These are phyloP conservation scores for Metschnikowia anglica DNA, from an alignment of 805 yeast genomes.

Conservation along the genomic window DNA sequence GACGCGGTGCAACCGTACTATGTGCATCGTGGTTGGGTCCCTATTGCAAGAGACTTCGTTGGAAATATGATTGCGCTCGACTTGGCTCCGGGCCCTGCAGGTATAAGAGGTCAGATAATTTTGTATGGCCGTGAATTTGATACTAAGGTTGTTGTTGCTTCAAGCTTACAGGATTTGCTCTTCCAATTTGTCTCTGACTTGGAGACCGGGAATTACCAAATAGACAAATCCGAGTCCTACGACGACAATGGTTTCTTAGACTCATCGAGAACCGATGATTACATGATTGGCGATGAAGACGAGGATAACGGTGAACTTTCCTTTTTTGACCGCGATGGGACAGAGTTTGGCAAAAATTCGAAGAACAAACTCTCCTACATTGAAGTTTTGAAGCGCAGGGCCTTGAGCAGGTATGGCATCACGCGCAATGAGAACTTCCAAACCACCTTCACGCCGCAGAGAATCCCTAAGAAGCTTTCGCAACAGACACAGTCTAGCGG, in stretches of 20 bases:
- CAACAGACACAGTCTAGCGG: background rate
- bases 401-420: slow-evolving; percentile 41
- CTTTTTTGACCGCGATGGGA: slow-evolving; percentile 37
- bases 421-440: slow-evolving; percentile 33
- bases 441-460: slow-evolving; percentile 40
- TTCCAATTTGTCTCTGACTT: slow-evolving; percentile 40
- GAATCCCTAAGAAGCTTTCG: slow-evolving; percentile 15
- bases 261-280: slow-evolving; percentile 39
- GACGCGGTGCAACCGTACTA: slow-evolving; percentile 23
- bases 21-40: slow-evolving; percentile 24
- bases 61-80: slow-evolving; percentile 23
- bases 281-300: slow-evolving; percentile 45
- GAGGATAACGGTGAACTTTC: slow-evolving; percentile 45
- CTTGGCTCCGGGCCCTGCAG: slow-evolving; percentile 24
- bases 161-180: slow-evolving; percentile 38
- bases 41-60: slow-evolving; percentile 19
- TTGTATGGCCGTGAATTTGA: slow-evolving; percentile 24
- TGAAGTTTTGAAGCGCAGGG: slow-evolving; percentile 42
- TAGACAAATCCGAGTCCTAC: slow-evolving; percentile 33
- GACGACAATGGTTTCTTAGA: slow-evolving; percentile 40
- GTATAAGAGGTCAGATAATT: slow-evolving; percentile 21
- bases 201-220: slow-evolving; percentile 42
- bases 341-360: slow-evolving; percentile 34
- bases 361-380: slow-evolving; percentile 38
- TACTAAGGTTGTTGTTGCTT: slow-evolving; percentile 23